These are phyloP conservation scores for Zygnema cylindricum DNA, from an alignment of 139 green algal species.

Conservation along the genomic window DNA sequence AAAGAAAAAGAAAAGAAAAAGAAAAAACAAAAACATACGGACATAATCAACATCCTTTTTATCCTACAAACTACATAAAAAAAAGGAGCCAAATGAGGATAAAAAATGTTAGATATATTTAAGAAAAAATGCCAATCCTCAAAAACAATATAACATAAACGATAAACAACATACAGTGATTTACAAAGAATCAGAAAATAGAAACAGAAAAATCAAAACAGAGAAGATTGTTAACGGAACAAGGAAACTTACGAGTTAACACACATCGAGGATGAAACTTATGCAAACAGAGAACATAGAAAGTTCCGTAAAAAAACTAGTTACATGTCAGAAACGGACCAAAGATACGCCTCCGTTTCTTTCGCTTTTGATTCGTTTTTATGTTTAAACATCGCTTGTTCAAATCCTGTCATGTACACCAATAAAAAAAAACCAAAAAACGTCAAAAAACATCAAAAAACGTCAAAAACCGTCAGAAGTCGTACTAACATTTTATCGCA, in stretches of 20 bases:
- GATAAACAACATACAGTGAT: no score
- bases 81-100: no score
- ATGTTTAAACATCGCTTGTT: slow-evolving; percentile 58
- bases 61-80: no score
- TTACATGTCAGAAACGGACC: slow-evolving; percentile 62
- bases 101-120: no score
- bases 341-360: slow-evolving; percentile 57
- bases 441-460: neutral
- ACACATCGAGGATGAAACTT: no score
- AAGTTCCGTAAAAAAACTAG: neutral
- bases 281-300: neutral
- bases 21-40: no score
- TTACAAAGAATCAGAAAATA: no score
- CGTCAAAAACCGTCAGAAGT: neutral
- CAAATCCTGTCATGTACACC: slow-evolving; percentile 41
- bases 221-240: no score
- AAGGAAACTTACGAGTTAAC: no score
- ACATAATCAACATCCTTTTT: no score
- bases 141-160: no score
- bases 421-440: neutral
- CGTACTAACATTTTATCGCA: neutral
- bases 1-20: neutral
- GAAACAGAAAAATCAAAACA: neutral
- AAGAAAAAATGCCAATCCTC: no score
- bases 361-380: slow-evolving; percentile 46